Evolutionary conservation across 805 yeast genomes (phyloP).

Genomic region (Lipomyces sp.): DNA sequence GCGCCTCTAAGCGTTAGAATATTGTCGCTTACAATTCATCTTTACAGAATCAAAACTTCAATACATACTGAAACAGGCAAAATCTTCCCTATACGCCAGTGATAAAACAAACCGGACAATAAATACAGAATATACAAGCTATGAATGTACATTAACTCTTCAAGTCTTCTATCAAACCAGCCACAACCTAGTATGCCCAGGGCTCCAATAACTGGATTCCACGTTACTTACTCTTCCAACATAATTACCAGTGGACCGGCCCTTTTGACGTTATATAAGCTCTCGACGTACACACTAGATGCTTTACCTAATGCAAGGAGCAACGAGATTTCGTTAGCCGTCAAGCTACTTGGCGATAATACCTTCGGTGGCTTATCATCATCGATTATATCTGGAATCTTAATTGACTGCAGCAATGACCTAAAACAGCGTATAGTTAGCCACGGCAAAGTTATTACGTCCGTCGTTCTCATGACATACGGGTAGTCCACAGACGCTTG

Average conservation of each 20-base stretch:
- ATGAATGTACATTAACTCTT: neutral
- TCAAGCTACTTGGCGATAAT: constrained; percentile 15
- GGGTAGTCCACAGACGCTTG: constrained; percentile 27
- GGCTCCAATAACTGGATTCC: neutral
- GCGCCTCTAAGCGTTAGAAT: no score
- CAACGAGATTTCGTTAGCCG: constrained; percentile 19
- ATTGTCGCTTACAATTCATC: neutral
- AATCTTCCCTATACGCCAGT: constrained; percentile 5
- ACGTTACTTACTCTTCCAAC: constrained; percentile 21
- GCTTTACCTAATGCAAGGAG: constrained; percentile 27
- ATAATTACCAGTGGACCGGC: constrained; percentile 34
- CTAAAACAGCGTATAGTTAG: constrained; percentile 6
- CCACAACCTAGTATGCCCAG: neutral
- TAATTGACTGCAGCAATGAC: constrained; percentile 17
- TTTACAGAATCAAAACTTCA: neutral
- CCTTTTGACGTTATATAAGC: constrained; percentile 25
- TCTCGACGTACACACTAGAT: constrained; percentile 23
- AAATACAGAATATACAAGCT: constrained; percentile 5
- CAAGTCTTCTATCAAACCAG: neutral
- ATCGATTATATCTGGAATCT: constrained; percentile 10
- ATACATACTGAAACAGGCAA: neutral
- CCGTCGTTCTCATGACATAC: constrained; percentile 9
- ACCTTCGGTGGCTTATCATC: constrained; percentile 7
- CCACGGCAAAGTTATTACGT: neutral
- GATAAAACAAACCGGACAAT: constrained; percentile 1